Conservation (phyloP, 805 yeast genomes). For the Zygosaccharomyces siamensis region DNA sequence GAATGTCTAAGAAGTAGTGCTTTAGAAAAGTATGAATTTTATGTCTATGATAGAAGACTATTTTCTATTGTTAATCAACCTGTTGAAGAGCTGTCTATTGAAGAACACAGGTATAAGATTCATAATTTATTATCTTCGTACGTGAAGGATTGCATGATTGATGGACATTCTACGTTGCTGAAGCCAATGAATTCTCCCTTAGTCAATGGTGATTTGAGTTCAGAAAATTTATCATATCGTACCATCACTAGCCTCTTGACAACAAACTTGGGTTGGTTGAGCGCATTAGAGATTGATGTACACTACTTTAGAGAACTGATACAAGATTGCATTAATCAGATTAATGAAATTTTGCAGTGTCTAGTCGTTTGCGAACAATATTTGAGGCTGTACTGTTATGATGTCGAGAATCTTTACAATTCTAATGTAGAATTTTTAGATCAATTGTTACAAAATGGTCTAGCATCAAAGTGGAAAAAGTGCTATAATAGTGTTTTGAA, state of each 20-base stretch:
- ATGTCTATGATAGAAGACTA: slow-evolving; percentile 57
- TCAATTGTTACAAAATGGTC: slow-evolving; percentile 40
- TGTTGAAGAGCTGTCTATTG: not conserved
- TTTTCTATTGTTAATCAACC: slow-evolving; percentile 39
- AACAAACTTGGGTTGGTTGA: slow-evolving; percentile 48
- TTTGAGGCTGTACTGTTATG: slow-evolving; percentile 44
- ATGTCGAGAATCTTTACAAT: slow-evolving; percentile 44
- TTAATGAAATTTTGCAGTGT: slow-evolving; percentile 42
- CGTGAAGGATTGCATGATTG: slow-evolving; percentile 3
- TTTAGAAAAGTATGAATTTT: slow-evolving; percentile 47
- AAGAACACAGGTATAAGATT: not conserved
- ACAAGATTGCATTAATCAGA: slow-evolving; percentile 32
- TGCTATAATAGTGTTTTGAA: slow-evolving; percentile 28
- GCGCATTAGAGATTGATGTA: slow-evolving; percentile 42
- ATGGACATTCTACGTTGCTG: slow-evolving; percentile 16
- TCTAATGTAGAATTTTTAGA: slow-evolving; percentile 37
- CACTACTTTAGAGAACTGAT: slow-evolving; percentile 32
- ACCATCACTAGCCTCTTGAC: slow-evolving; percentile 37
- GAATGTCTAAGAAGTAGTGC: slow-evolving; percentile 11
- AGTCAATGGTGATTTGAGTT: slow-evolving; percentile 19
- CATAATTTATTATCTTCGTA: slow-evolving; percentile 2
- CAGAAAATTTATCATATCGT: slow-evolving; percentile 15
- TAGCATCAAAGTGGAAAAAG: slow-evolving; percentile 39
- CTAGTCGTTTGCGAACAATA: slow-evolving; percentile 47
- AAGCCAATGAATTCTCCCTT: slow-evolving; percentile 39